Evolutionary conservation across 2,329 filamentous ascomycete genomes (phyloP).

Genomic region (Tolypocladium guangdongense): DNA sequence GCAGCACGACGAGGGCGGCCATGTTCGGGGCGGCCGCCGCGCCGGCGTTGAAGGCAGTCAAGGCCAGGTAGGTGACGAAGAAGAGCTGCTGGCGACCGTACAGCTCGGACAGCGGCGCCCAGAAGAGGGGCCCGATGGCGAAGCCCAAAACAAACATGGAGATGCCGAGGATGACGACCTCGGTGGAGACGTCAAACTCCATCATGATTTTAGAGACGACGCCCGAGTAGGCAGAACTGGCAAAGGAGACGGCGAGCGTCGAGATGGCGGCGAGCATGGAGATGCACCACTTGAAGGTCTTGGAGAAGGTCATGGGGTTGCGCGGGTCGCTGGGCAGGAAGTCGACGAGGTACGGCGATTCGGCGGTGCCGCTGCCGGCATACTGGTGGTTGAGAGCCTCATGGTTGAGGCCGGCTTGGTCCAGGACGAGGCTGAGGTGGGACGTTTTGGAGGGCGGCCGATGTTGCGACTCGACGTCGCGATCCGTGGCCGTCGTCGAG

Average conservation of each 20-base stretch:
- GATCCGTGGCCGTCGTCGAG: conserved; percentile 18
- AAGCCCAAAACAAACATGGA: conserved; percentile 56
- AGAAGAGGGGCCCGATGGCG: conserved; percentile 49
- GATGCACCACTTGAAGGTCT: conserved; percentile 52
- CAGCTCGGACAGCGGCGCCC: conserved; percentile 56
- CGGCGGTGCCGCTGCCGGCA: conserved; percentile 49
- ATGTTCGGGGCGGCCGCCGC: conserved; percentile 47
- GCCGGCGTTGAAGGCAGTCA: conserved; percentile 52
- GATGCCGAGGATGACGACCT: conserved; percentile 49
- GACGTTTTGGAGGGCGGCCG: conserved; percentile 20
- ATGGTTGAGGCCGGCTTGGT: conserved; percentile 46
- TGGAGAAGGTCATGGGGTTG: conserved; percentile 52
- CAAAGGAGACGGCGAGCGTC: conserved; percentile 59
- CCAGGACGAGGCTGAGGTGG: conserved; percentile 42
- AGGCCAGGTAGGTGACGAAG: conserved; percentile 42
- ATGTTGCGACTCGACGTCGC: conserved; percentile 31
- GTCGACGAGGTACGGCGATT: conserved; percentile 57
- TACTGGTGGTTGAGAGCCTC: conserved; percentile 46
- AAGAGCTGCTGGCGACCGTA: conserved; percentile 51
- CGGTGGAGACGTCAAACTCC: conserved; percentile 39
- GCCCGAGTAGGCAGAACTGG: conserved; percentile 56
- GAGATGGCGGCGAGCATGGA: conserved; percentile 53
- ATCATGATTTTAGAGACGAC: conserved; percentile 41
- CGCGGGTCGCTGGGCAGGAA: conserved; percentile 56
- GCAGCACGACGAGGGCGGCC: conserved; percentile 49